phyloP scores from a whole-genome alignment of 2,329 filamentous ascomycete genomes.

The Pseudogymnoascus sp. region DNA sequence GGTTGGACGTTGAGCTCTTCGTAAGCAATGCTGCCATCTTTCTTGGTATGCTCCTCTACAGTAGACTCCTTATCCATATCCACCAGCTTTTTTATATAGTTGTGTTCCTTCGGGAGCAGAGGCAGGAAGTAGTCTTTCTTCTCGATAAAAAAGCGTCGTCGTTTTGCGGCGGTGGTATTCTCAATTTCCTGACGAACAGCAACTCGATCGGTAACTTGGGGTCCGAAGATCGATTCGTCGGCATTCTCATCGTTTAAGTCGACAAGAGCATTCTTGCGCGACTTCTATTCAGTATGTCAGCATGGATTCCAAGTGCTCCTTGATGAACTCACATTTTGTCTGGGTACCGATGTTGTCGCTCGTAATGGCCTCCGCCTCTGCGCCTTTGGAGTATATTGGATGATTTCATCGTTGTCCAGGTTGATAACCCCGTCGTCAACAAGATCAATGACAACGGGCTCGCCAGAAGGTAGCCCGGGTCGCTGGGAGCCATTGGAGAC shows the following conservation, averaged over 20 bases:
- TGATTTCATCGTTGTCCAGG: constrained; percentile 2
- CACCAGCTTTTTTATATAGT: constrained; percentile 29
- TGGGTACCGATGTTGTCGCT: neutral
- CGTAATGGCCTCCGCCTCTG: constrained; percentile 1
- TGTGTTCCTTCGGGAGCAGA: constrained; percentile 26
- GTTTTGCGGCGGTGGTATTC: constrained; percentile 23
- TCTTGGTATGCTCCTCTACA: constrained; percentile 19
- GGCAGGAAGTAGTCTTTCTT: constrained; percentile 29
- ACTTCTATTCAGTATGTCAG: constrained; percentile 13
- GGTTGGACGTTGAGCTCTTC: constrained; percentile 25
- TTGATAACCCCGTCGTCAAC: neutral
- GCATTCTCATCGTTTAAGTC: constrained; percentile 15
- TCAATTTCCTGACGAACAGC: constrained; percentile 27
- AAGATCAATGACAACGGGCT: neutral
- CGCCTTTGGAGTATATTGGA: constrained; percentile 4
- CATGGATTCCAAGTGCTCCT: neutral
- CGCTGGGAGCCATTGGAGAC: neutral
- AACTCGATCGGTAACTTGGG: constrained; percentile 21
- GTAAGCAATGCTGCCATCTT: constrained; percentile 23
- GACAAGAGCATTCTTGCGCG: constrained; percentile 9
- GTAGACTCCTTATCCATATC: constrained; percentile 22
- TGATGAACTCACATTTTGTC: neutral
- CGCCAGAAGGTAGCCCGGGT: neutral
- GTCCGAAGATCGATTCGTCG: constrained; percentile 14
- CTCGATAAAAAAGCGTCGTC: constrained; percentile 28